phyloP scores from a whole-genome alignment of 345 rosid species.

The Excoecaria cochinchinensis region DNA sequence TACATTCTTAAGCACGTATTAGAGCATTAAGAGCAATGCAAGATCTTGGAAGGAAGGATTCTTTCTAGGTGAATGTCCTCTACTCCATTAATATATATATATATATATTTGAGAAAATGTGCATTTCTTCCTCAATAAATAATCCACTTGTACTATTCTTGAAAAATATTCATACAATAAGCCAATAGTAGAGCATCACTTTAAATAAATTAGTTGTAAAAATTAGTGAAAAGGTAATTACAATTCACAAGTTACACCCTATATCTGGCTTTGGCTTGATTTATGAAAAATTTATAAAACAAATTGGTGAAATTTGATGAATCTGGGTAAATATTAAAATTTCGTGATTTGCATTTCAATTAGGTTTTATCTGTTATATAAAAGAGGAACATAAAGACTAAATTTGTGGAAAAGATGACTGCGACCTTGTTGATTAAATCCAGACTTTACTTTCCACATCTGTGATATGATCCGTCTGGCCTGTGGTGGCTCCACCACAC shows the following conservation, averaged over 20 bases:
- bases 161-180: too few species aligned
- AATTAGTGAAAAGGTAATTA: too few species aligned
- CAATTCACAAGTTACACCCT: too few species aligned
- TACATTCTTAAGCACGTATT: conserved; percentile 66
- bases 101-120: not conserved
- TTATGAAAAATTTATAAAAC: too few species aligned
- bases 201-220: too few species aligned
- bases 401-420: conserved; percentile 6
- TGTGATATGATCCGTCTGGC: not conserved
- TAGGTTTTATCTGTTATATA: not conserved
- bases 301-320: not conserved
- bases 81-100: conserved; percentile 7
- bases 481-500: conserved; percentile 23
- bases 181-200: too few species aligned
- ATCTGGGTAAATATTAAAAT: not conserved
- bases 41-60: not conserved
- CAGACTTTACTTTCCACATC: not conserved
- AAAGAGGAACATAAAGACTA: not conserved
- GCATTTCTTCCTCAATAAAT: not conserved
- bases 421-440: conserved; percentile 9
- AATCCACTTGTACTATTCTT: too few species aligned
- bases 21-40: conserved; percentile 19
- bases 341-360: not conserved
- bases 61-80: not conserved
- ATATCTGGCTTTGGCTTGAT: too few species aligned